Conservation (phyloP, 306 rosid genomes). For the Urtica urens region DNA sequence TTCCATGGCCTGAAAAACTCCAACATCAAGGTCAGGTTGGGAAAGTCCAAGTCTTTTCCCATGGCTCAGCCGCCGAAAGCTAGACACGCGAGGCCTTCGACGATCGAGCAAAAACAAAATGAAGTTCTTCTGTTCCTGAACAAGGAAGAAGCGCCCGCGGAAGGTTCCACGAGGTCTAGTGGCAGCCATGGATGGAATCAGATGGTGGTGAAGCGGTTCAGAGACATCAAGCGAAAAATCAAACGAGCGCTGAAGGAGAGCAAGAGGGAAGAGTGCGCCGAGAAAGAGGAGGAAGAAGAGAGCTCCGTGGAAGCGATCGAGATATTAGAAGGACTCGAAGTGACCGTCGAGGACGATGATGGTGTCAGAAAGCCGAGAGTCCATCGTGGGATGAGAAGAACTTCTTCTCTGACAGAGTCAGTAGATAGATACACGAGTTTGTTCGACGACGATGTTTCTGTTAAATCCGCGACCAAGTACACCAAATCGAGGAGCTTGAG, state of each 20-base stretch:
- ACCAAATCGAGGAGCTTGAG: constrained; percentile 48
- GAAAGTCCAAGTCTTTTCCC: constrained; percentile 74
- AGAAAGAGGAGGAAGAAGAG: constrained; percentile 17
- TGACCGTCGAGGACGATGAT: constrained; percentile 16
- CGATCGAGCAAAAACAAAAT: constrained; percentile 61
- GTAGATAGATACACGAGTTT: constrained; percentile 53
- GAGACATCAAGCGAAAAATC: constrained; percentile 60
- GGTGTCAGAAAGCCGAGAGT: constrained; percentile 22
- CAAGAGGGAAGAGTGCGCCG: constrained; percentile 29
- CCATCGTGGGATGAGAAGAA: constrained; percentile 30
- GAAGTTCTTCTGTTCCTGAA: constrained; percentile 39
- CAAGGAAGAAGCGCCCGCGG: constrained; percentile 24
- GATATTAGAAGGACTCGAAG: constrained; percentile 20
- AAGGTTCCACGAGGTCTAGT: constrained; percentile 10
- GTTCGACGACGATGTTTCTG: constrained; percentile 43
- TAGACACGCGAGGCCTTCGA: constrained; percentile 27
- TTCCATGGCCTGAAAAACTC: constrained; percentile 25
- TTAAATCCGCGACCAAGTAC: constrained; percentile 29
- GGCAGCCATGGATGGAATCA: constrained; percentile 72
- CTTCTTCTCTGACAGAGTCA: constrained; percentile 55
- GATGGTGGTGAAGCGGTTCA: constrained; percentile 59
- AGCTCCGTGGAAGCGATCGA: constrained; percentile 22
- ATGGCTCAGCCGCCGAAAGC: constrained; percentile 23
- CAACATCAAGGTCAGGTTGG: constrained; percentile 30
- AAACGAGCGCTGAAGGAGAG: constrained; percentile 50